Conservation (phyloP, 2,329 filamentous ascomycete species). For the Alternaria ventricosa region DNA sequence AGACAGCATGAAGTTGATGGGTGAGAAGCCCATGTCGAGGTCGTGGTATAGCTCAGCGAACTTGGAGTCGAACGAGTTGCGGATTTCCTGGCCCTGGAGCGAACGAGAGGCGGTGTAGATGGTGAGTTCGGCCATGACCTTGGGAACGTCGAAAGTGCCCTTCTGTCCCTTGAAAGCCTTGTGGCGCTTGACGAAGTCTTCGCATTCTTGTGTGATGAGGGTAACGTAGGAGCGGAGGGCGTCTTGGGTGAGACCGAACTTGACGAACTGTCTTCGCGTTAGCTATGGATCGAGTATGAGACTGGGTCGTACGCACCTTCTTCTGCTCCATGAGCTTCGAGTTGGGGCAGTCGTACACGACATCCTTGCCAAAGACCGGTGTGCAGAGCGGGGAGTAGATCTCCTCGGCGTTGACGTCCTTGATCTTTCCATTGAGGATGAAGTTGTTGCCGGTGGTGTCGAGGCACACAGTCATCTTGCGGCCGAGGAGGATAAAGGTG, state of each 20-base stretch:
- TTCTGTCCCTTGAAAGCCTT: slow-evolving; percentile 70
- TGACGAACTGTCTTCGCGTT: slow-evolving; percentile 69
- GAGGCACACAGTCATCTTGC: slow-evolving; percentile 85
- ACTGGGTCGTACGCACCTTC: slow-evolving; percentile 64
- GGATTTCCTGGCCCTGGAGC: slow-evolving; percentile 83
- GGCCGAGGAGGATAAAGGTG: slow-evolving; percentile 86
- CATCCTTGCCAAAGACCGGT: slow-evolving; percentile 79
- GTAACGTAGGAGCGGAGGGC: slow-evolving; percentile 79
- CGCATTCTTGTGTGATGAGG: slow-evolving; percentile 77
- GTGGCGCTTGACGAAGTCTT: slow-evolving; percentile 73
- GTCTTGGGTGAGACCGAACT: slow-evolving; percentile 77
- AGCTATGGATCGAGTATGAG: background rate
- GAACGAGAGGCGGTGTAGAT: slow-evolving; percentile 89
- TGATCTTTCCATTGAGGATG: slow-evolving; percentile 87
- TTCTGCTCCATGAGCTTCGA: slow-evolving; percentile 96
- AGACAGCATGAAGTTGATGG: slow-evolving; percentile 88
- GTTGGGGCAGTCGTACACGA: slow-evolving; percentile 91
- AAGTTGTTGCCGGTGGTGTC: slow-evolving; percentile 87
- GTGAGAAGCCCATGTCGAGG: slow-evolving; percentile 86
- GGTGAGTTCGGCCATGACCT: slow-evolving; percentile 82
- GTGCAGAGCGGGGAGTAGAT: slow-evolving; percentile 80
- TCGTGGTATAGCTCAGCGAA: slow-evolving; percentile 87
- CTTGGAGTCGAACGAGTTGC: slow-evolving; percentile 77
- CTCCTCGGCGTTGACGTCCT: slow-evolving; percentile 89
- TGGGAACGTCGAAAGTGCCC: slow-evolving; percentile 74